These are phyloP conservation scores for Aspergillus carlsbadensis DNA, from an alignment of 495 filamentous ascomycete species.

Conservation along the genomic window DNA sequence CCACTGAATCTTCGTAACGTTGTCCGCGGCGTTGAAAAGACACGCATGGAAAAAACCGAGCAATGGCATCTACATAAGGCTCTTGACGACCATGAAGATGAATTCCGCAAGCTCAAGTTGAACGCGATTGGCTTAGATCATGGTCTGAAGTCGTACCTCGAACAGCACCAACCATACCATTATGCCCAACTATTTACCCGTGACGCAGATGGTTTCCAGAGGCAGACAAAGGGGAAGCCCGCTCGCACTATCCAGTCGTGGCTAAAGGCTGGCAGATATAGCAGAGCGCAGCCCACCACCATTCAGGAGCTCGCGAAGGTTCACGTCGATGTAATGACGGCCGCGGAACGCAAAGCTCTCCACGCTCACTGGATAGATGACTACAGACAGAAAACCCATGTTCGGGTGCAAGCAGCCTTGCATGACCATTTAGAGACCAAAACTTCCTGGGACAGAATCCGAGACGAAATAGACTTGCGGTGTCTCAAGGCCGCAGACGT, in stretches of 20 bases:
- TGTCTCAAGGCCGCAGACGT: conserved; percentile 47
- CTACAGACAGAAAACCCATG: conserved; percentile 24
- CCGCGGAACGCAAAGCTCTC: conserved; percentile 23
- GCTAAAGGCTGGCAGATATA: conserved; percentile 4
- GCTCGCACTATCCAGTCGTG: conserved; percentile 32
- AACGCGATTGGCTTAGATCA: neutral
- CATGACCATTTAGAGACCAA: conserved; percentile 35
- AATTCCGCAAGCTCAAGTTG: conserved; percentile 11
- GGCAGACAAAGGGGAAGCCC: conserved; percentile 22
- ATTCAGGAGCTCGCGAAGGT: conserved; percentile 14
- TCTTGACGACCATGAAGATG: conserved; percentile 15
- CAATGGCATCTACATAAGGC: conserved; percentile 12
- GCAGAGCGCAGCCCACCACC: conserved; percentile 10
- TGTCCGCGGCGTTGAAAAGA: conserved; percentile 26
- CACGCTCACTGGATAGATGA: conserved; percentile 48
- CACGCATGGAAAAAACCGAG: conserved; percentile 37
- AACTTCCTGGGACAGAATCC: conserved; percentile 27
- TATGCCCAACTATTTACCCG: conserved; percentile 28
- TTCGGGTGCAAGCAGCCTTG: conserved; percentile 32
- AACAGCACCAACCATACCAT: conserved; percentile 14
- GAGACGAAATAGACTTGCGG: conserved; percentile 36
- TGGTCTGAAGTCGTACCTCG: conserved; percentile 23
- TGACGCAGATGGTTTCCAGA: conserved; percentile 29
- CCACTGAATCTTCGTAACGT: conserved; percentile 45
- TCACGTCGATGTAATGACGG: conserved; percentile 25